Conservation (phyloP, 139 green algal species). For the Bryopsis sp. region DNA sequence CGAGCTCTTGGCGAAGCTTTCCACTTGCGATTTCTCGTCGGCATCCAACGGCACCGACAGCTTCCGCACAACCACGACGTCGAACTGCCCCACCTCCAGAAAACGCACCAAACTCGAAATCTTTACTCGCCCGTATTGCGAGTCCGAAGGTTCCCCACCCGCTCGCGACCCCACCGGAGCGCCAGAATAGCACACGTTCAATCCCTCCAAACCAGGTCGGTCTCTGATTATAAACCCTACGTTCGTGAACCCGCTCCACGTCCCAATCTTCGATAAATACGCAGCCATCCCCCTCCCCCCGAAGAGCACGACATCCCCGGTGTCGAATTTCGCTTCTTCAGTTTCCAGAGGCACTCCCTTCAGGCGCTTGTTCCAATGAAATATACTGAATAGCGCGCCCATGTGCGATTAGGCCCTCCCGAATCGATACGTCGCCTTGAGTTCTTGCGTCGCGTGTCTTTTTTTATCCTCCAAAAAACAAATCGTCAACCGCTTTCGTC, state of each 20-base stretch:
- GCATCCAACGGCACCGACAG: background rate
- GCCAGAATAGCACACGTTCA: background rate
- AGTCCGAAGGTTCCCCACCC: background rate
- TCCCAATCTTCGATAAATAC: slow-evolving; percentile 4
- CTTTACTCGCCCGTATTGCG: background rate
- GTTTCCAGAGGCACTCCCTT: background rate
- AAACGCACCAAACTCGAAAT: background rate
- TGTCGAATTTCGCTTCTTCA: slow-evolving; percentile 6
- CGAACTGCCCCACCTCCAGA: background rate
- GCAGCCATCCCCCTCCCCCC: background rate
- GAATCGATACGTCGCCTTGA: too few species aligned
- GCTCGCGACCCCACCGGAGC: too few species aligned
- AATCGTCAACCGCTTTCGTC: too few species aligned
- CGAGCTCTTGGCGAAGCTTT: background rate
- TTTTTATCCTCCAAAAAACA: too few species aligned
- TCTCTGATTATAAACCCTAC: slow-evolving; percentile 10
- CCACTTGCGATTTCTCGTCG: background rate
- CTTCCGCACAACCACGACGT: slow-evolving; percentile 14
- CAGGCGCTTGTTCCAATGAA: too few species aligned
- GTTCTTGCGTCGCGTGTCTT: too few species aligned
- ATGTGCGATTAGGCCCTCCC: too few species aligned
- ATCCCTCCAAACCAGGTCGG: background rate
- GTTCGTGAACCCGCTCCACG: background rate
- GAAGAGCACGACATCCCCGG: slow-evolving; percentile 18
- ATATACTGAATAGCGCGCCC: too few species aligned